Evolutionary conservation across 2,329 filamentous ascomycete genomes (phyloP), one percentile per base, ranked within the genome.

Genomic region (Beauveria australis): DNA sequence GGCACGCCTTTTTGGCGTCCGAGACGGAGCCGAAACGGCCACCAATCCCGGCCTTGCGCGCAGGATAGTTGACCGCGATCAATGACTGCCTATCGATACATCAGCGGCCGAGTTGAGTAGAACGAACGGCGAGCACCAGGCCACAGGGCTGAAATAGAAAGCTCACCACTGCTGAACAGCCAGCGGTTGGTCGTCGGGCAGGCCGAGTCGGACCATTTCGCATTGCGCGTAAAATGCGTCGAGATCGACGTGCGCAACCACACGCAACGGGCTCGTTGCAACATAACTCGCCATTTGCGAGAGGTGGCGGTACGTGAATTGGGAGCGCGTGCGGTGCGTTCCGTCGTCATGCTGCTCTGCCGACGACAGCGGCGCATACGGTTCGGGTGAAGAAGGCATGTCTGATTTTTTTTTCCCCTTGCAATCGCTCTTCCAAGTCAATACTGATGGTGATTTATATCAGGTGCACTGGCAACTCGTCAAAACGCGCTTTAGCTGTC

Each of bases 181-280:
- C 26, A 99, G 82, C 10, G 94, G 94, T 65, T 86, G 83, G 61
- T 91, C 84, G 63, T 90, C 86, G 16, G 88, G 78, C 12, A 89
- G 78, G 14, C 86, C 87, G 49, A 97, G 80, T 8, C 94, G 86
- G 10, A 96, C 86, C 82, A 92, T 95, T 75, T 99, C 94, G 71
- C 92, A 97, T 78, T 99, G 94, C 3, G 89, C 89, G 73, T 99
- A 99, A 75, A 99, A 99, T 44, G 93, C 93, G 82, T 99, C 94
- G 62, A 99, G 86, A 69, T 99, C 94, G 64, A 97, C 86, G 72
- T 97, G 92, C 7, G 91, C 91, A 66, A 97, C 85, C 30, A 95
- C 89, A 51, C 94, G 87, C 41, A 99, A 80, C 1, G 93, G 93
- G 55, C 85, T 91, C 9, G 85, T 84, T 0, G 87, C 80, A 40